Base-by-base conservation (phyloP, 495 filamentous ascomycete species). In the Corynascus novoguineensis region DNA sequence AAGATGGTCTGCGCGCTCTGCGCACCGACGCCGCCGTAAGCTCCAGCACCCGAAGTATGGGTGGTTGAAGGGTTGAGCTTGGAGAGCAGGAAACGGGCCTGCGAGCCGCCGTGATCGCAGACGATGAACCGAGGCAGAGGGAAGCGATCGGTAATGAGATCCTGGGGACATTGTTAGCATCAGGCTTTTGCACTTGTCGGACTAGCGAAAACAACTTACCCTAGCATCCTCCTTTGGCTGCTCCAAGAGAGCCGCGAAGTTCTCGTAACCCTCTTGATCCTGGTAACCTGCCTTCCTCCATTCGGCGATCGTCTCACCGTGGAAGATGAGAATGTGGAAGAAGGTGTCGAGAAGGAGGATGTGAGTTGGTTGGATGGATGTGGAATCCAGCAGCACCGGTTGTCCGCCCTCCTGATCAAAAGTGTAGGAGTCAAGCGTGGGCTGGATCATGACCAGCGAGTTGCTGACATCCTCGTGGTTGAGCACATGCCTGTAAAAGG, bases 261-360 rank as follows among this genome's bases (percentile, higher is more conserved):
- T 97, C 69, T 97, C 95, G 64, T 99, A 99, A 40, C 92, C 95
- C 64, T 97, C 93, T 71, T 97, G 92, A 2, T 97, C 92, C 55
- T 99, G 95, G 64, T 97, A 99, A 3, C 95, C 95, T 15, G 90
- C 90, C 73, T 99, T 97, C 63, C 91, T 86, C 95, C 95, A 99
- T 68, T 97, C 90, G 0, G 95, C 95, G 68, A 97, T 87, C 4
- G 92, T 97, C 75, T 97, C 93, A 47, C 95, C 95, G 67, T 97
- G 89, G 82, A 97, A 97, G 60, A 99, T 99, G 50, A 99, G 84
- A 58, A 99, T 97, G 69, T 97, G 95, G 85, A 99, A 99, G 78
- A 97, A 99, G 15, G 92, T 97, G 64, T 99, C 95, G 35, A 99
- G 84, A 12, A 99, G 84, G 46, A 99, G 83, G 59, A 97, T 92